Base-by-base conservation (phyloP, 83 land plant genomes). In the Isoetes engelmannii region DNA sequence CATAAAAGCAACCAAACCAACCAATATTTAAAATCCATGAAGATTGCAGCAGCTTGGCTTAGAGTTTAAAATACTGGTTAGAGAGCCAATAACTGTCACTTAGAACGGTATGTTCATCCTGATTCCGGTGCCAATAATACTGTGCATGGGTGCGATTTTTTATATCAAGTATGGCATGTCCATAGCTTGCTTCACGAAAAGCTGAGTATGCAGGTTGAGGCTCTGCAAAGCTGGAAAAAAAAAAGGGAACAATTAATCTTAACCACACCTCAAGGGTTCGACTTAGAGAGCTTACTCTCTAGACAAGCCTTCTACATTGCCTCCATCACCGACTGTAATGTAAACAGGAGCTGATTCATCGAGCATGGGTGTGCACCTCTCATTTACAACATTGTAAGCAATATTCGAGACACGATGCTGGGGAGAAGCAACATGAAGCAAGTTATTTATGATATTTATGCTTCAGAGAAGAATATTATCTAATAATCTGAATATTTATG, bases 181-280 rank as follows among this genome's bases (percentile, higher is more conserved):
- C 86, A 78, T 73, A 85, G 50, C 88, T 85, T 12, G 85, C 86
- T 69, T 85, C 88, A n/a, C 86, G 69, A 43, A 44, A 85, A 4
- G 84, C 86, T 19, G 86, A 85, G 59, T 85, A 85, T 6, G 63
- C 51, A 37, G 88, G 88, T 56, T 85, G 86, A 8, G 86, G 83
- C 45, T 83, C 74, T 46, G 74, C 76, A 74, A 83, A 74, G 46
- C 86, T 83, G 60, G 53, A 80, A 4, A 65, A 12, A 73, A n/a
- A n/a, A n/a, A n/a, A n/a, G n/a, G n/a, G n/a, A n/a, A n/a, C n/a
- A n/a, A n/a, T n/a, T n/a, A n/a, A n/a, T n/a, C n/a, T n/a, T n/a
- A n/a, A n/a, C n/a, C n/a, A n/a, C n/a, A n/a, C n/a, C n/a, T n/a
- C n/a, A n/a, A n/a, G n/a, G n/a, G n/a, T n/a, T n/a, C n/a, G n/a